These are phyloP conservation scores for Mimosa pudica DNA, from an alignment of 306 rosid genomes.

Conservation along the genomic window DNA sequence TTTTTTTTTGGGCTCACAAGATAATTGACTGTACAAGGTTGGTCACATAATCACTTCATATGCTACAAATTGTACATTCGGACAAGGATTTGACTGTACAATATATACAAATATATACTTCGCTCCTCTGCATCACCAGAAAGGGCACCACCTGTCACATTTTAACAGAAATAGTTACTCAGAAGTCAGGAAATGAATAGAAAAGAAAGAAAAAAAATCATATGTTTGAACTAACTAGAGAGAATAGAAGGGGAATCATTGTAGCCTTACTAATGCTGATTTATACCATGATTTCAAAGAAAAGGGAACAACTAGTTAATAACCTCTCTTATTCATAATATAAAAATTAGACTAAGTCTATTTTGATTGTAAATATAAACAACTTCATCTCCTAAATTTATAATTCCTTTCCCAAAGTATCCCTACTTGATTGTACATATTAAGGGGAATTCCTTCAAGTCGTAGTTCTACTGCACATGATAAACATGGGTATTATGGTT, in stretches of 20 bases:
- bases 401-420: too few species aligned
- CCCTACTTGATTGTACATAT: too few species aligned
- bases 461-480: too few species aligned
- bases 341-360: too few species aligned
- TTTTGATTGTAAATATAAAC: too few species aligned
- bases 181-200: background rate
- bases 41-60: conserved; percentile 4
- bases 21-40: conserved; percentile 31
- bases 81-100: conserved; percentile 36
- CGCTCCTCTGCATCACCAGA: conserved; percentile 63
- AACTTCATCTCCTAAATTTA: too few species aligned
- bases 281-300: background rate
- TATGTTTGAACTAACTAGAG: too few species aligned
- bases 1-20: background rate
- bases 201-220: background rate
- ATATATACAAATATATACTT: conserved; percentile 45
- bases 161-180: background rate
- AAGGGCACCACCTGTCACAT: conserved; percentile 91
- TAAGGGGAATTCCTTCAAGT: too few species aligned
- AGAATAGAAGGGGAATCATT: background rate
- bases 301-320: background rate
- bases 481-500: too few species aligned
- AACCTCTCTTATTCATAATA: too few species aligned
- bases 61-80: background rate
- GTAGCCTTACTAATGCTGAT: background rate